These are phyloP conservation scores for Ustilago vetiveriae DNA, from an alignment of 1,284 basidiomycete genomes.

Conservation along the genomic window DNA sequence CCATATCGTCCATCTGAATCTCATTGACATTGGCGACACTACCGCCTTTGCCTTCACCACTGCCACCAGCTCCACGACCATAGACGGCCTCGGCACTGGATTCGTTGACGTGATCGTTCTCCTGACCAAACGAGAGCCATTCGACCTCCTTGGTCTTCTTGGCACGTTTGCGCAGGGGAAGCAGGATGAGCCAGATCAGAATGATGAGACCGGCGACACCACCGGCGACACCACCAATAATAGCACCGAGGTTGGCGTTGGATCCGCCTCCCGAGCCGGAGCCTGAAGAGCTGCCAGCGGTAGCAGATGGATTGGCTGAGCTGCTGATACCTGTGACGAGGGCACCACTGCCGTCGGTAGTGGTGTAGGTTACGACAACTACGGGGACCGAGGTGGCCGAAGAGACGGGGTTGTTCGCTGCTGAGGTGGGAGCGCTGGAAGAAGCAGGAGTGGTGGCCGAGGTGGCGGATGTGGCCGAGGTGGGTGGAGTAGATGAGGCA, in stretches of 20 bases:
- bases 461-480: constrained; percentile 13
- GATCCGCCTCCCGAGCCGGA: constrained; percentile 19
- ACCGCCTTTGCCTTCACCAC: constrained; percentile 43
- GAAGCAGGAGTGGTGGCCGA: constrained; percentile 14
- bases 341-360: constrained; percentile 20
- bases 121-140: constrained; percentile 53
- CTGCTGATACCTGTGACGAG: constrained; percentile 30
- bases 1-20: constrained; percentile 51
- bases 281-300: neutral
- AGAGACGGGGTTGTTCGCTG: constrained; percentile 6
- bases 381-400: constrained; percentile 22
- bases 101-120: constrained; percentile 57
- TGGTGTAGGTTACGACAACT: constrained; percentile 38
- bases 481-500: constrained; percentile 12
- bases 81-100: constrained; percentile 45
- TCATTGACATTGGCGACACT: constrained; percentile 47
- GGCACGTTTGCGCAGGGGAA: constrained; percentile 46
- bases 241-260: constrained; percentile 49
- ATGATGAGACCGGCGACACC: constrained; percentile 51
- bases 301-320: constrained; percentile 22
- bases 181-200: constrained; percentile 49
- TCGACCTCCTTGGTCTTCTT: constrained; percentile 55
- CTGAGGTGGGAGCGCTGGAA: constrained; percentile 5
- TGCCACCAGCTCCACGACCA: constrained; percentile 42
- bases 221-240: constrained; percentile 56